A percentile compares a stretch with the other conserved stretches of the same genome.
These are phyloP conservation scores for Arthrocladium fulminans DNA, from an alignment of 2,329 filamentous ascomycete genomes.

Conservation along the genomic window DNA sequence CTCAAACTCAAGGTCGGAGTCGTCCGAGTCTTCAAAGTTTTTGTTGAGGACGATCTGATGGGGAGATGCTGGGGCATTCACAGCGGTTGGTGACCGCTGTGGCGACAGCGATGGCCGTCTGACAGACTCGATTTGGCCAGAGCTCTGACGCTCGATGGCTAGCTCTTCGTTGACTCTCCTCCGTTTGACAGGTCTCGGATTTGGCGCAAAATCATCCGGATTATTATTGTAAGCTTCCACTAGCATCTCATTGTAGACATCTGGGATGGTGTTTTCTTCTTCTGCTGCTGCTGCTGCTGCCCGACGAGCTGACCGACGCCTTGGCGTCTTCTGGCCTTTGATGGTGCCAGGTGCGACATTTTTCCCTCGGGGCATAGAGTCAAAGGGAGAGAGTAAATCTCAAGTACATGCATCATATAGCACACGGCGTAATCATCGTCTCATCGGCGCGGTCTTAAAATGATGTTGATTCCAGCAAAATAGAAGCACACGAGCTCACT, in stretches of 20 bases:
- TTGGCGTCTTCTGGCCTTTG: background rate
- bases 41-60: conserved; percentile 25
- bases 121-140: background rate
- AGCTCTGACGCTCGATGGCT: background rate
- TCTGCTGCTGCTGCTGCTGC: conserved; percentile 11
- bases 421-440: too few species aligned
- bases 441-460: too few species aligned
- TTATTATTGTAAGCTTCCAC: conserved; percentile 23
- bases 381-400: too few species aligned
- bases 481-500: too few species aligned
- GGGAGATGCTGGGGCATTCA: conserved; percentile 1
- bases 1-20: conserved; percentile 53
- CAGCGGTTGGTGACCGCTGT: background rate
- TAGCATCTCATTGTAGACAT: conserved; percentile 36
- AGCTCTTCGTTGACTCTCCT: conserved; percentile 28
- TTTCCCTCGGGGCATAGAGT: conserved; percentile 7
- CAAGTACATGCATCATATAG: too few species aligned
- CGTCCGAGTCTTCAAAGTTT: conserved; percentile 42
- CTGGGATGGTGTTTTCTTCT: conserved; percentile 26
- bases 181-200: conserved; percentile 30
- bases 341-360: background rate
- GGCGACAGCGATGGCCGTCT: background rate
- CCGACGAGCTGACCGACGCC: conserved; percentile 18
- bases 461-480: too few species aligned
- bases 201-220: conserved; percentile 16